These are phyloP conservation scores for Hymenoscyphus fraxineus DNA, from an alignment of 2,329 filamentous ascomycete species.

Conservation along the genomic window DNA sequence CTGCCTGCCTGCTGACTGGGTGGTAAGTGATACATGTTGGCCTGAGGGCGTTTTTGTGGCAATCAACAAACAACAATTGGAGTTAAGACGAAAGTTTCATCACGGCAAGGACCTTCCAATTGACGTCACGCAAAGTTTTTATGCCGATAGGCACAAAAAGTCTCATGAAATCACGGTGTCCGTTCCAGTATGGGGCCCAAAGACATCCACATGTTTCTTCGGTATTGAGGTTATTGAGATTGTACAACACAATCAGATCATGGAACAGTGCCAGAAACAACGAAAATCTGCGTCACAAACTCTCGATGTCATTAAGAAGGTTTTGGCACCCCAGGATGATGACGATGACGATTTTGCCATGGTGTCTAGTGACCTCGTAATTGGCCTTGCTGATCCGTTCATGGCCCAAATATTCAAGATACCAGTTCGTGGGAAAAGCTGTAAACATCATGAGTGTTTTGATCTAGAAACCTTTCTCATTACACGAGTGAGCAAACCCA, in stretches of 20 bases:
- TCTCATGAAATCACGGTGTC: conserved; percentile 24
- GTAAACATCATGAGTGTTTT: conserved; percentile 82
- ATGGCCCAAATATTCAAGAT: conserved; percentile 59
- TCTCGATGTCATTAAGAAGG: conserved; percentile 52
- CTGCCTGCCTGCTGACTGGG: conserved; percentile 51
- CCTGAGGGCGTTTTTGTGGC: conserved; percentile 65
- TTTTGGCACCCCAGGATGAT: conserved; percentile 42
- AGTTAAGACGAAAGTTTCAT: conserved; percentile 63
- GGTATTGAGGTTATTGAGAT: conserved; percentile 69
- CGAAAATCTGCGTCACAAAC: conserved; percentile 47
- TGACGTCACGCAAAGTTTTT: conserved; percentile 60
- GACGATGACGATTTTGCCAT: conserved; percentile 61
- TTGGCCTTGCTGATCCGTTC: conserved; percentile 67
- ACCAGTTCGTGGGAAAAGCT: conserved; percentile 68
- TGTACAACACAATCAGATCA: conserved; percentile 42
- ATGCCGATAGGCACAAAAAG: conserved; percentile 11
- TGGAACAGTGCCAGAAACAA: conserved; percentile 40
- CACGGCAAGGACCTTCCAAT: conserved; percentile 72
- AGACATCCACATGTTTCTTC: conserved; percentile 50
- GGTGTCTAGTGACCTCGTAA: conserved; percentile 52
- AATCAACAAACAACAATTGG: conserved; percentile 59
- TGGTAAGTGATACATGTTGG: conserved; percentile 63
- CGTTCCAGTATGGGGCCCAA: conserved; percentile 27
- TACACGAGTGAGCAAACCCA: conserved; percentile 51
- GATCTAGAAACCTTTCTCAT: conserved; percentile 78